Evolutionary conservation across 225 moss, liverwort and hornwort species (phyloP).

Genomic region (Bryum argenteum): DNA sequence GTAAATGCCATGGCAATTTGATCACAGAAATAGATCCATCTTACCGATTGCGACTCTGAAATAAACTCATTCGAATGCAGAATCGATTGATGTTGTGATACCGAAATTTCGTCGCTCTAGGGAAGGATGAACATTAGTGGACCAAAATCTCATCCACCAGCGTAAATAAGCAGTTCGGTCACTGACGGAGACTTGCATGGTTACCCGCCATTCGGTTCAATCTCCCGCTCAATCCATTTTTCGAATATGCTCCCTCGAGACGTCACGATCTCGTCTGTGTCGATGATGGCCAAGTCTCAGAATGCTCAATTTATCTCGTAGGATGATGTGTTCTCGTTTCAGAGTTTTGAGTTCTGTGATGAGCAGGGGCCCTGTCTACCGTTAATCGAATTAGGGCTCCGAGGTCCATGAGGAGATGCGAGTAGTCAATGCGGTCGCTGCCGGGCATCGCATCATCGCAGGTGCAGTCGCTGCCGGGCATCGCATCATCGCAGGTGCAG

Average conservation of each 20-base stretch:
- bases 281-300: background rate
- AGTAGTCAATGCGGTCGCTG: conserved; percentile 7
- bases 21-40: background rate
- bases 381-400: background rate
- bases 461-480: conserved; percentile 3
- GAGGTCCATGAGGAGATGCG: background rate
- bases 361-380: background rate
- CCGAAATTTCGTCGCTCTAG: background rate
- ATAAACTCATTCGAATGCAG: background rate
- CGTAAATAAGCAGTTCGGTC: background rate
- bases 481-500: conserved; percentile 8
- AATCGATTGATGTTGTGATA: background rate
- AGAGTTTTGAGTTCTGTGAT: no score
- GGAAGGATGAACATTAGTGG: conserved; percentile 22
- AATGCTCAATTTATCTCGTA: background rate
- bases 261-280: background rate
- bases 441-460: no score
- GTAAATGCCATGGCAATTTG: background rate
- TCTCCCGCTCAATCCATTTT: conserved; percentile 25
- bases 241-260: background rate
- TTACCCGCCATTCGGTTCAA: background rate
- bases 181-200: background rate
- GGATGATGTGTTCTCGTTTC: no score
- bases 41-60: background rate
- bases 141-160: conserved; percentile 26